phyloP scores from a whole-genome alignment of 192 early-diverging fungal genomes.

The Coemansia sp. region DNA sequence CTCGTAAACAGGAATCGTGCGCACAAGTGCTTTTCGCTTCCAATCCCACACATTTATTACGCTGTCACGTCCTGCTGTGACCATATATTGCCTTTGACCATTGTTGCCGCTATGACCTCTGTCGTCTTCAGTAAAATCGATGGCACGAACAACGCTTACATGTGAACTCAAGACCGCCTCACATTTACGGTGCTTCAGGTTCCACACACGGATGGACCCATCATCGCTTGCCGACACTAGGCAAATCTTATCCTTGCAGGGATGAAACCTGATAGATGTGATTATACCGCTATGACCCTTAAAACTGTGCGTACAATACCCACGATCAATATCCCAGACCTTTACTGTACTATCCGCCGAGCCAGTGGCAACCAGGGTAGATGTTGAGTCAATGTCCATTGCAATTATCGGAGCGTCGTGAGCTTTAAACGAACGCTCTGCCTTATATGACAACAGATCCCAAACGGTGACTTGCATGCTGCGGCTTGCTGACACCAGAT shows the following conservation, averaged over 20 bases:
- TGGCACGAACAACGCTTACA: constrained; percentile 85
- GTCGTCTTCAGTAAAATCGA: constrained; percentile 66
- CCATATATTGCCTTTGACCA: constrained; percentile 48
- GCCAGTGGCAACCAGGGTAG: constrained; percentile 92
- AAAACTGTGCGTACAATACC: constrained; percentile 94
- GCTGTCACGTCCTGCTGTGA: constrained; percentile 87
- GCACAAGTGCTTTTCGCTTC: constrained; percentile 58
- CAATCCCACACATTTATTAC: constrained; percentile 90
- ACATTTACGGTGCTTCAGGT: constrained; percentile 74
- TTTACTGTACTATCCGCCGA: constrained; percentile 93
- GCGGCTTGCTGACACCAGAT: constrained; percentile 78
- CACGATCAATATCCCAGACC: constrained; percentile 93
- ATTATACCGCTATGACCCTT: constrained; percentile 89
- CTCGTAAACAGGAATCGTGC: constrained; percentile 88
- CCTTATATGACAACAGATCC: constrained; percentile 74
- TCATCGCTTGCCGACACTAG: constrained; percentile 91
- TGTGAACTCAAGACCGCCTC: constrained; percentile 77
- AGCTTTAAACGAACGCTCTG: constrained; percentile 57
- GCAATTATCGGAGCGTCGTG: constrained; percentile 92
- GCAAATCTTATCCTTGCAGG: constrained; percentile 56
- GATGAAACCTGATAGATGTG: constrained; percentile 80
- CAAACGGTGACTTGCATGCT: constrained; percentile 77
- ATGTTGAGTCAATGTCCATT: constrained; percentile 87
- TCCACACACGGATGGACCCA: constrained; percentile 87
- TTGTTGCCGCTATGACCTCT: constrained; percentile 46